phyloP scores from a whole-genome alignment of 2,329 filamentous ascomycete genomes.

The Daldinia eschscholtzii region DNA sequence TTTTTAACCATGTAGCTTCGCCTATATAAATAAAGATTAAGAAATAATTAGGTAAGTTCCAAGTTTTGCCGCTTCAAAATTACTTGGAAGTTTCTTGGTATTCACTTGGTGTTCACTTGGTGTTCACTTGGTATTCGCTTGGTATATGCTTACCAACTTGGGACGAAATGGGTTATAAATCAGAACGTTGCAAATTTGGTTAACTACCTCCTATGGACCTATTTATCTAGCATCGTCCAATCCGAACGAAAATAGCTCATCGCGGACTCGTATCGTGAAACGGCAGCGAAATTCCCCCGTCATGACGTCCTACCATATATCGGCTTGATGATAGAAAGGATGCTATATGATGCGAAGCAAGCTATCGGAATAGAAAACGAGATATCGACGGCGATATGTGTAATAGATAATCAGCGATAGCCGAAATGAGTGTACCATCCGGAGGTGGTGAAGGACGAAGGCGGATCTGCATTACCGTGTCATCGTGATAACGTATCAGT shows the following conservation, averaged over 20 bases:
- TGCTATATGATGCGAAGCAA: not conserved
- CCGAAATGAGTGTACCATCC: not conserved
- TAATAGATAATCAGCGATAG: not conserved
- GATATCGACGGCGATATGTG: not conserved
- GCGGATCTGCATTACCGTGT: not conserved
- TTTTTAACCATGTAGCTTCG: not conserved
- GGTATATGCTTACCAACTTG: no score
- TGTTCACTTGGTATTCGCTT: not conserved
- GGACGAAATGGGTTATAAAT: not conserved
- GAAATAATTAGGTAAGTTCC: slow-evolving; percentile 2
- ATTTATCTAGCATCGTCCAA: not conserved
- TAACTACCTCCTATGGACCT: not conserved
- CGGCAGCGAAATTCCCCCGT: not conserved
- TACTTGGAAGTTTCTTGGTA: not conserved
- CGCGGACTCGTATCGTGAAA: not conserved
- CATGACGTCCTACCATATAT: slow-evolving; percentile 1
- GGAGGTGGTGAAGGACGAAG: not conserved
- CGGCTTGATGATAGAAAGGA: not conserved
- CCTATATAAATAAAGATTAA: slow-evolving; percentile 1
- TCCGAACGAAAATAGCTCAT: slow-evolving; percentile 2
- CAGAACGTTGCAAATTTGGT: slow-evolving; percentile 3
- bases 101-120: not conserved
- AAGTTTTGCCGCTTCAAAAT: not conserved
- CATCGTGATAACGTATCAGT: not conserved
- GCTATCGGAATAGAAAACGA: not conserved